phyloP scores from a whole-genome alignment of 2,329 filamentous ascomycete species.

The Aureobasidium zeae region DNA sequence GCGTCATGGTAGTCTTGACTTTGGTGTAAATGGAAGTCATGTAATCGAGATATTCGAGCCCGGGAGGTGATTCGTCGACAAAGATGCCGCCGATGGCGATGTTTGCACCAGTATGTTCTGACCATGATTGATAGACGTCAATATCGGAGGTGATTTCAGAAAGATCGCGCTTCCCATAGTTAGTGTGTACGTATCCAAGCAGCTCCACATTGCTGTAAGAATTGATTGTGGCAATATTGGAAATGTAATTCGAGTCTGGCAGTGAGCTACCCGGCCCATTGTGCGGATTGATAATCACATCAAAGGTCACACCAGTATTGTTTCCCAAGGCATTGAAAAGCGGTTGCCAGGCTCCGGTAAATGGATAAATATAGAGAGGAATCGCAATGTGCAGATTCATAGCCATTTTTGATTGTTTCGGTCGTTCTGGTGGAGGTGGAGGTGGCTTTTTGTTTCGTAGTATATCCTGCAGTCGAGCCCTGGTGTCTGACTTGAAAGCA shows the following conservation, averaged over 20 bases:
- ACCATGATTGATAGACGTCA: slow-evolving; percentile 19
- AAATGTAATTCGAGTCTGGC: slow-evolving; percentile 23
- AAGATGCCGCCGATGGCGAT: slow-evolving; percentile 25
- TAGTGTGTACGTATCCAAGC: slow-evolving; percentile 26
- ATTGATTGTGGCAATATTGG: slow-evolving; percentile 21
- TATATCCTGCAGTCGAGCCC: neutral
- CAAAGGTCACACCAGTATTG: slow-evolving; percentile 17
- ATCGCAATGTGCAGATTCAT: slow-evolving; percentile 16
- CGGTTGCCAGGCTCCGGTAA: slow-evolving; percentile 21
- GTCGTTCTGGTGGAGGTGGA: too few relatives aligned
- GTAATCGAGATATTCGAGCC: slow-evolving; percentile 17
- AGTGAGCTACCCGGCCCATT: slow-evolving; percentile 18
- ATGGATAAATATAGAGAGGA: slow-evolving; percentile 27
- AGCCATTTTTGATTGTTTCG: too few relatives aligned
- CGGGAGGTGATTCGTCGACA: slow-evolving; percentile 24
- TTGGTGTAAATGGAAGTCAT: slow-evolving; percentile 19
- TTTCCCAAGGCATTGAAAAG: slow-evolving; percentile 20
- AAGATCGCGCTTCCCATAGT: slow-evolving; percentile 20
- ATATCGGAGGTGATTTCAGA: slow-evolving; percentile 20
- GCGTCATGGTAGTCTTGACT: slow-evolving; percentile 13
- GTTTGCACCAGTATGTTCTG: slow-evolving; percentile 17
- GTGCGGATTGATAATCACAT: slow-evolving; percentile 18
- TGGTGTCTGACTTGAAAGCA: neutral
- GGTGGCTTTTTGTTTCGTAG: neutral
- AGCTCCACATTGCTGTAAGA: slow-evolving; percentile 22